Base-by-base conservation (phyloP, 1,284 basidiomycete species). In the Trametes versicolor region DNA sequence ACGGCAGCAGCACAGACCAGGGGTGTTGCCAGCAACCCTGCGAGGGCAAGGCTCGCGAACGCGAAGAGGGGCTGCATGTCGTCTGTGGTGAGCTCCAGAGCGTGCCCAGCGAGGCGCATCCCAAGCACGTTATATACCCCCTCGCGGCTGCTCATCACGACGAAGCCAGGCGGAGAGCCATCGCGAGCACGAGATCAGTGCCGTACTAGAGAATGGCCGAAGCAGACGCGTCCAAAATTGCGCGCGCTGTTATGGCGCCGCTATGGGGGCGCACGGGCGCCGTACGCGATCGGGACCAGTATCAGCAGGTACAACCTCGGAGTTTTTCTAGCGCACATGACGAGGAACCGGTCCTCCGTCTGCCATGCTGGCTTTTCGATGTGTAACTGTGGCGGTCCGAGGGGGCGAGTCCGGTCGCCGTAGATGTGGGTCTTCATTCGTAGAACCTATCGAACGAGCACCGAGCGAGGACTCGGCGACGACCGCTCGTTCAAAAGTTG, bases 261-360 rank as follows among this genome's bases (percentile, higher is more conserved):
- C 53, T 36, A n/a, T 15, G 49, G 29, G 27, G 55, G 50, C 47
- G 23, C 17, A 32, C n/a, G 54, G 55, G 37, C 54, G 54, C 39
- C 48, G 54, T 43, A n/a, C 10, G 17, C n/a, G 49, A 37, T 37
- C 48, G 48, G 61, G 32, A 62, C 29, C 61, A 54, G 54, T 62
- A 57, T 66, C 67, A 69, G 60, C 62, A 54, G 67, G 64, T 64
- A 29, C 64, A 69, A 60, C 50, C 36, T 69, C 67, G 67, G 67
- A 50, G 36, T 58, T 64, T 63, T 62, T 63, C 25, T 9, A 15
- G 32, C 47, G 57, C 67, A 64, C 67, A 66, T 69, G 67, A 64
- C 54, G 49, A 62, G 56, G 25, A n/a, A 36, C 43, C 64, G 68
- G 68, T 57, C 50, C 47, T 63, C 64, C 67, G 66, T 23, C 34